These are phyloP conservation scores for Camellia sinensis DNA, from an alignment of 148 eudicot genomes.

Conservation along the genomic window DNA sequence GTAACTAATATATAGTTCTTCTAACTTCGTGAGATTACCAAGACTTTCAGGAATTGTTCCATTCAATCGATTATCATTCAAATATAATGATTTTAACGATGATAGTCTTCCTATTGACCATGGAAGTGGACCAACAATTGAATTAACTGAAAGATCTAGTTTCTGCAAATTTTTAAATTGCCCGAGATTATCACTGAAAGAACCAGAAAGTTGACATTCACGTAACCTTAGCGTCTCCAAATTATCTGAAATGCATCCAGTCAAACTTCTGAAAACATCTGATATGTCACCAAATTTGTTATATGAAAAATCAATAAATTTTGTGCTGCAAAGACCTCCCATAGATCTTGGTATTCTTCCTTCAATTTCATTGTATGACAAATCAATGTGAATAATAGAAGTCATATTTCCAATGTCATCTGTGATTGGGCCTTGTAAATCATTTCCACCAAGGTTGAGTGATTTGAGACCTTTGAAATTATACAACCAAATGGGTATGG, in stretches of 20 bases:
- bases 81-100: neutral
- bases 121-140: neutral
- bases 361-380: neutral
- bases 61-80: neutral
- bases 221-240: neutral
- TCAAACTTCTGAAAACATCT: neutral
- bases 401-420: slow-evolving; percentile 1
- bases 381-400: neutral
- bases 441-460: neutral
- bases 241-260: neutral
- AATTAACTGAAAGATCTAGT: neutral
- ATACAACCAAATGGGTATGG: slow-evolving; percentile 22
- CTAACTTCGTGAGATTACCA: neutral
- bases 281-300: neutral
- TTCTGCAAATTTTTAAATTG: neutral
- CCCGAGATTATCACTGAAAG: neutral
- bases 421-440: neutral
- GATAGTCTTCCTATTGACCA: neutral
- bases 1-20: neutral
- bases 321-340: neutral
- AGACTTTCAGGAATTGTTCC: neutral
- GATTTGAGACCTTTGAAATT: neutral
- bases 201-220: neutral
- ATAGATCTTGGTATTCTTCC: slow-evolving; percentile 2
- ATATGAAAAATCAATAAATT: neutral